phyloP scores from a whole-genome alignment of 2,329 filamentous ascomycete species.

The Pseudogymnoascus sp. region DNA sequence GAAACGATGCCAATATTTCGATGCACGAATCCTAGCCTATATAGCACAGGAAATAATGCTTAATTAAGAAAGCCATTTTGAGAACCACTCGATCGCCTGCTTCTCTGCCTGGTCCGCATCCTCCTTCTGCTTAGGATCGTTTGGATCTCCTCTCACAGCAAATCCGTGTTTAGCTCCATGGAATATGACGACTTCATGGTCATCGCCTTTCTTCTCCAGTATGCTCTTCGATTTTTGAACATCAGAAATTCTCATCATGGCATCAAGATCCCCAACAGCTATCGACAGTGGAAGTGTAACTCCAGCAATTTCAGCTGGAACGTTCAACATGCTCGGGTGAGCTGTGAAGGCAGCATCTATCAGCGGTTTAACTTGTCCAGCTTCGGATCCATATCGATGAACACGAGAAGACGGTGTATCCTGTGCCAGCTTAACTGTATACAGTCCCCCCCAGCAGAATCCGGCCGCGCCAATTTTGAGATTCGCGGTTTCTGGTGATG shows the following conservation, averaged over 20 bases:
- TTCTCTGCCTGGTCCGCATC: constrained; percentile 27
- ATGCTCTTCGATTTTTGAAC: constrained; percentile 17
- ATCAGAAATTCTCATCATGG: constrained; percentile 27
- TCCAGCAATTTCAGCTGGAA: constrained; percentile 39
- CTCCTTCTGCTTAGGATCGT: constrained; percentile 24
- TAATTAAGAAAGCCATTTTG: background rate
- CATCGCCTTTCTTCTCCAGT: constrained; percentile 20
- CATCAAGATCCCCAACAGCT: constrained; percentile 38
- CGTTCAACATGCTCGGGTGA: constrained; percentile 41
- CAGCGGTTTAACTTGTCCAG: constrained; percentile 28
- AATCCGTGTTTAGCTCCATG: constrained; percentile 31
- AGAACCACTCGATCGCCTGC: constrained; percentile 31
- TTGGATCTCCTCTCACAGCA: constrained; percentile 26
- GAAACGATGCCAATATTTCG: background rate
- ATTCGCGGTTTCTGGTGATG: constrained; percentile 20
- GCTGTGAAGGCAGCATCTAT: constrained; percentile 45
- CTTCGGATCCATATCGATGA: constrained; percentile 13
- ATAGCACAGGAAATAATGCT: background rate
- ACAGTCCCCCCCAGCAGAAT: constrained; percentile 57
- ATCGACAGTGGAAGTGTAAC: constrained; percentile 37
- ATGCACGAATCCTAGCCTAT: background rate
- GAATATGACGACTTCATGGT: constrained; percentile 24
- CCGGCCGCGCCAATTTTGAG: constrained; percentile 45
- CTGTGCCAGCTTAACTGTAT: constrained; percentile 41
- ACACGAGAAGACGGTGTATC: constrained; percentile 25